Percentiles rank a stretch among this genome's conserved stretches.
These are phyloP conservation scores for Capronia coronata DNA, from an alignment of 2,329 filamentous ascomycete genomes.

Conservation along the genomic window DNA sequence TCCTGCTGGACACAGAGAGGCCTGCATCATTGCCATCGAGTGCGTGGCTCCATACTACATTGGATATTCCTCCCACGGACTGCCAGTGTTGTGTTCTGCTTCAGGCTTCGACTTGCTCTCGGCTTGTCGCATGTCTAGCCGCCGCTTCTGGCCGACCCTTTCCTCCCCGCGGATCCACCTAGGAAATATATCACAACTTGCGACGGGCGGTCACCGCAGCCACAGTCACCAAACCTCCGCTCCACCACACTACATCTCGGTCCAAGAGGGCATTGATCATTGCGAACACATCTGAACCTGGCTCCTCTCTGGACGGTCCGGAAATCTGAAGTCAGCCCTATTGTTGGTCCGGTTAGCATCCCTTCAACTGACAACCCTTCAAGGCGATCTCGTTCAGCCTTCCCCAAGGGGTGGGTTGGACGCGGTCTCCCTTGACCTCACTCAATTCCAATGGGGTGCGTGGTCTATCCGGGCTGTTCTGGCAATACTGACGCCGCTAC, in stretches of 20 bases:
- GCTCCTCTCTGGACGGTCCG: constrained; percentile 19
- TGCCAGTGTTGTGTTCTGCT: not conserved
- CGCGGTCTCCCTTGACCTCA: constrained; percentile 28
- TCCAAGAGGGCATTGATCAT: constrained; percentile 4
- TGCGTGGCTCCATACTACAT: no score
- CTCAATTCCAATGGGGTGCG: constrained; percentile 28
- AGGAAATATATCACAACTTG: constrained; percentile 13
- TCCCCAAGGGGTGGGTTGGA: constrained; percentile 23
- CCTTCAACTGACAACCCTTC: constrained; percentile 27
- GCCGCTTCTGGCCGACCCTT: constrained; percentile 22
- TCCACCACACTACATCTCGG: constrained; percentile 4
- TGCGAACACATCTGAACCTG: constrained; percentile 14
- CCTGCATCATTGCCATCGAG: no score
- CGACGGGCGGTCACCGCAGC: constrained; percentile 15
- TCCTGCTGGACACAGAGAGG: no score
- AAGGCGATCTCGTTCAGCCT: constrained; percentile 29
- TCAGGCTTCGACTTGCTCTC: constrained; percentile 2
- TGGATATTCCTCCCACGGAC: not conserved
- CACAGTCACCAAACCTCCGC: not conserved
- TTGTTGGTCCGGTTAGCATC: constrained; percentile 26
- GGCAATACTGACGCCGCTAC: constrained; percentile 13
- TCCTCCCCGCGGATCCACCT: constrained; percentile 24
- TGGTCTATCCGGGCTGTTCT: constrained; percentile 13
- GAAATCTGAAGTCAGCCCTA: constrained; percentile 19
- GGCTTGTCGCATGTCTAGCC: constrained; percentile 15